phyloP scores from a whole-genome alignment of 208 protist genomes.

The Trypanosoma lewisi region DNA sequence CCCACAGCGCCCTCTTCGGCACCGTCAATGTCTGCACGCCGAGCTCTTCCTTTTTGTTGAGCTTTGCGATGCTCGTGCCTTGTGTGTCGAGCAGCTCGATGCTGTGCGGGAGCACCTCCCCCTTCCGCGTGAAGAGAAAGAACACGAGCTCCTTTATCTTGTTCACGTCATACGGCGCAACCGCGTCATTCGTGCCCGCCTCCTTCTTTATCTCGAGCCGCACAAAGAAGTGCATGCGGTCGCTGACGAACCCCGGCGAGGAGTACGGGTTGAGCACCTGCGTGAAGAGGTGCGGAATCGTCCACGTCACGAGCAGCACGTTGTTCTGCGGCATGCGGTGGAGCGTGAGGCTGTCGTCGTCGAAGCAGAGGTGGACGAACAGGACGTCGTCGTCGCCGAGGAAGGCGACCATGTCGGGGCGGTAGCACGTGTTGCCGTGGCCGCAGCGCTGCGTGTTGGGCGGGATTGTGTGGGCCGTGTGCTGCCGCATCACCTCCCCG shows the following conservation, averaged over 20 bases:
- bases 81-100: conserved; percentile 59
- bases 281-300: conserved; percentile 46
- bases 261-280: conserved; percentile 79
- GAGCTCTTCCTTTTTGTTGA: conserved; percentile 38
- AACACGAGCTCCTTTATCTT: conserved; percentile 57
- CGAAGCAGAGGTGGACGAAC: conserved; percentile 60
- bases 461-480: conserved; percentile 88
- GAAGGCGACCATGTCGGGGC: conserved; percentile 49
- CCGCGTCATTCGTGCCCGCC: conserved; percentile 20
- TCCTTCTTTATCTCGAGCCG: conserved; percentile 64
- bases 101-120: conserved; percentile 61
- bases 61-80: conserved; percentile 35
- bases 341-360: conserved; percentile 64
- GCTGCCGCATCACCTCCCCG: conserved; percentile 70
- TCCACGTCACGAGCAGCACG: conserved; percentile 53
- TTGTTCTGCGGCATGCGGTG: conserved; percentile 30
- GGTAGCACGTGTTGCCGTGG: conserved; percentile 80
- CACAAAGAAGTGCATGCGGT: conserved; percentile 40
- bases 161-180: conserved; percentile 28
- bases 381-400: conserved; percentile 56
- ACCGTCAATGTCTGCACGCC: conserved; percentile 52
- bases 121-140: conserved; percentile 75
- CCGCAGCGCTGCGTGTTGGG: conserved; percentile 76
- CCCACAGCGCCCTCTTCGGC: conserved; percentile 29
- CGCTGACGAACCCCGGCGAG: conserved; percentile 54